Evolutionary conservation across 1,284 basidiomycete species (phyloP).

Genomic region (Anthracocystis setariae): DNA sequence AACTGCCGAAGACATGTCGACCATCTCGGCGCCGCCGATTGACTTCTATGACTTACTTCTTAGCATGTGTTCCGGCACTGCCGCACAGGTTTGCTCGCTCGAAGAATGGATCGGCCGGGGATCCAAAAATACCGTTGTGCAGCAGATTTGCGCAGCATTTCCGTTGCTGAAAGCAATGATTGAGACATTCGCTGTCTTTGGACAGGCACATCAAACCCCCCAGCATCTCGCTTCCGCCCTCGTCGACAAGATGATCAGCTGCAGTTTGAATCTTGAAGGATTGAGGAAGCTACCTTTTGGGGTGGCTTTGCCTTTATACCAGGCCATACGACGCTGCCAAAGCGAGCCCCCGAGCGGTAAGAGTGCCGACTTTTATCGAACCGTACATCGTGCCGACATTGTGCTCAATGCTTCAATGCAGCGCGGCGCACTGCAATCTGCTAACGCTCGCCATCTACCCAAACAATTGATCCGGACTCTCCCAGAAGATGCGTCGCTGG

Average conservation of each 20-base stretch:
- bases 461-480: conserved; percentile 28
- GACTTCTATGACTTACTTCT: conserved; percentile 23
- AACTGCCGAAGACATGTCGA: neutral
- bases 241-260: conserved; percentile 74
- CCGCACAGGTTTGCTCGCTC: conserved; percentile 1
- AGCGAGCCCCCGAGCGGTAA: conserved; percentile 79
- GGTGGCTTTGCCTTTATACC: conserved; percentile 80
- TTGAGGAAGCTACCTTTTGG: conserved; percentile 75
- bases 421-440: conserved; percentile 15
- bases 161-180: conserved; percentile 22
- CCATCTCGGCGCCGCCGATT: conserved; percentile 1
- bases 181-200: conserved; percentile 11
- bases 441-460: conserved; percentile 10
- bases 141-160: conserved; percentile 3
- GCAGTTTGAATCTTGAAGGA: conserved; percentile 71
- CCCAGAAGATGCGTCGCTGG: conserved; percentile 42
- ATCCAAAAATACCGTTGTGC: neutral
- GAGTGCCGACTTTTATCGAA: conserved; percentile 77
- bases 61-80: conserved; percentile 1
- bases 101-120: conserved; percentile 11
- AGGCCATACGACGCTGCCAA: conserved; percentile 84
- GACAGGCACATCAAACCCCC: neutral
- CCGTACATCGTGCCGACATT: conserved; percentile 83
- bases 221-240: conserved; percentile 67
- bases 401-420: conserved; percentile 50